Conservation (phyloP, 441 rosid genomes). For the Bocquillonia castaneifolia region DNA sequence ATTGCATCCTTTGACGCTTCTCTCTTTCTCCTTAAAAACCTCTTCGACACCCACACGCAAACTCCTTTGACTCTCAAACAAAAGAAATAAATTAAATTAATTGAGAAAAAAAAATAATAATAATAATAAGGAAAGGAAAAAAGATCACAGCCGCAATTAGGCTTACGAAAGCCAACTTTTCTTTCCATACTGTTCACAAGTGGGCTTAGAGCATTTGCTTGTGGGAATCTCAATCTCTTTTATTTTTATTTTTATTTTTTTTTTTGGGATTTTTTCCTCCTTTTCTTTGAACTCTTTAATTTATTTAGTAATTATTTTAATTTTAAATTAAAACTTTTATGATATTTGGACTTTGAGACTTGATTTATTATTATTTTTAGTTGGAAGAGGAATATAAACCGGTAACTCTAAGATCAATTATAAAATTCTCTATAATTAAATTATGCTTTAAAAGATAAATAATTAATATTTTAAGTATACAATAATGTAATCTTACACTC, state of each 20-base stretch:
- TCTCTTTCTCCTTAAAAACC: constrained; percentile 39
- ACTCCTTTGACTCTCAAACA: constrained; percentile 60
- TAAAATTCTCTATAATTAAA: too few species aligned
- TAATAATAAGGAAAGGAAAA: not conserved
- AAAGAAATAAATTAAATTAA: not conserved
- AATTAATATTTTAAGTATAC: too few species aligned
- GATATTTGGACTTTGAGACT: too few species aligned
- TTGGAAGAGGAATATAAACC: too few species aligned
- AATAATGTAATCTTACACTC: too few species aligned
- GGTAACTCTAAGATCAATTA: too few species aligned
- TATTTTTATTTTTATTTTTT: not conserved
- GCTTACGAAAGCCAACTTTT: constrained; percentile 39
- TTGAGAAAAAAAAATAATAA: not conserved
- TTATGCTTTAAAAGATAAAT: too few species aligned
- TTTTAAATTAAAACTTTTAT: not conserved
- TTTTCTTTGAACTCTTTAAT: not conserved
- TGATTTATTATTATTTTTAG: too few species aligned
- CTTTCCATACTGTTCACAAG: constrained; percentile 26
- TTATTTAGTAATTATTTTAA: not conserved
- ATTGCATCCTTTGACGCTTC: constrained; percentile 80
- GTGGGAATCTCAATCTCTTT: constrained; percentile 29
- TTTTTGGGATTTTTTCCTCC: not conserved
- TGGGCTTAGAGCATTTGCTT: constrained; percentile 34
- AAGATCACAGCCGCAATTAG: constrained; percentile 54
- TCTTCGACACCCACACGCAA: constrained; percentile 82